Conservation (phyloP, 2,329 filamentous ascomycete genomes). For the Clarireedia homoeocarpa region DNA sequence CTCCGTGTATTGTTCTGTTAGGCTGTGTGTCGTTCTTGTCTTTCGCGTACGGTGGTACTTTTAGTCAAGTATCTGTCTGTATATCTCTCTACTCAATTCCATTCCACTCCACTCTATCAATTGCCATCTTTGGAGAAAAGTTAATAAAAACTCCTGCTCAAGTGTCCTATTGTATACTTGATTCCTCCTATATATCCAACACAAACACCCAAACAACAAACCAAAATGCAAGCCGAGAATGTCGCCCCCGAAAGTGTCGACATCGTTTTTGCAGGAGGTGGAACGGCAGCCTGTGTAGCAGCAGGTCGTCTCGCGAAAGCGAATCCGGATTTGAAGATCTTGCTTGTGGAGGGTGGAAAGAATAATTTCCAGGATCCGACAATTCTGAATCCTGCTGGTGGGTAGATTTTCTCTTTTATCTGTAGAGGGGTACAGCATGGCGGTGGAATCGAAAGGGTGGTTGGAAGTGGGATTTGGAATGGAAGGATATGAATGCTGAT, state of each 20-base stretch:
- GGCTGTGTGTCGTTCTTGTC: too few species aligned
- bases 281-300: constrained; percentile 41
- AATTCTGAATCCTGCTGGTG: constrained; percentile 39
- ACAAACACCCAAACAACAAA: background rate
- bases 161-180: background rate
- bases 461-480: too few species aligned
- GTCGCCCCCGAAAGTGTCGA: constrained; percentile 35
- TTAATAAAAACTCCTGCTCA: too few species aligned
- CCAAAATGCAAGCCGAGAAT: constrained; percentile 23
- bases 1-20: too few species aligned
- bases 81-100: too few species aligned
- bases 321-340: constrained; percentile 40
- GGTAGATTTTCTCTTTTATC: too few species aligned
- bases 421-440: too few species aligned
- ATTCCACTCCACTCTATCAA: too few species aligned
- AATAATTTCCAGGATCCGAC: constrained; percentile 44
- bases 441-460: too few species aligned
- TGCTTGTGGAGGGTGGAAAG: constrained; percentile 46
- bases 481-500: constrained; percentile 14
- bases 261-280: constrained; percentile 44
- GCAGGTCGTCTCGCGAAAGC: constrained; percentile 43
- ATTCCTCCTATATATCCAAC: background rate
- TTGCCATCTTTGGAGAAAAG: too few species aligned
- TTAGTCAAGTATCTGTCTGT: too few species aligned
- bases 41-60: too few species aligned